Percentiles rank a stretch among this genome's conserved stretches.
These are phyloP conservation scores for Colletotrichum magnum DNA, from an alignment of 2,329 filamentous ascomycete species.

Conservation along the genomic window DNA sequence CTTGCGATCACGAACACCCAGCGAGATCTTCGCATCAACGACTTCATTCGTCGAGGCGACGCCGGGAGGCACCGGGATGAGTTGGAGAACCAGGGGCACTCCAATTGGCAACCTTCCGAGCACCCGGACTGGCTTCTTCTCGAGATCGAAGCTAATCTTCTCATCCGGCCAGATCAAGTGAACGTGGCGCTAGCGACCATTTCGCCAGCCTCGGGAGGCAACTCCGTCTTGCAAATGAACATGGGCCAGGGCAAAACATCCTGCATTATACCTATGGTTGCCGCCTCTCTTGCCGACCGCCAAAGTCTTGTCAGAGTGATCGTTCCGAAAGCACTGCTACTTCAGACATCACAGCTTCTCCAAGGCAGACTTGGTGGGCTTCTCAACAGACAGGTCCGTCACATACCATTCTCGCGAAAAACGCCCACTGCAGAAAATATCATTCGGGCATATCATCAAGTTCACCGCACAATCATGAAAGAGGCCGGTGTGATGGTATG, in stretches of 20 bases:
- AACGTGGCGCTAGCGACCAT: slow-evolving; percentile 74
- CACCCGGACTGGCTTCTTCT: slow-evolving; percentile 75
- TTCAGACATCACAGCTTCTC: slow-evolving; percentile 70
- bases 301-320: slow-evolving; percentile 65
- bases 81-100: slow-evolving; percentile 62
- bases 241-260: slow-evolving; percentile 77
- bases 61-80: slow-evolving; percentile 57
- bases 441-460: slow-evolving; percentile 54
- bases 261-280: slow-evolving; percentile 68
- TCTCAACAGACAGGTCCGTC: slow-evolving; percentile 65
- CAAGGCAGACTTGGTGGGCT: slow-evolving; percentile 69
- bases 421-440: slow-evolving; percentile 52
- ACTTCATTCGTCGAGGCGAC: slow-evolving; percentile 46
- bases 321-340: slow-evolving; percentile 69
- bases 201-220: slow-evolving; percentile 62
- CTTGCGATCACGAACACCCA: slow-evolving; percentile 61
- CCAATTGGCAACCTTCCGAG: slow-evolving; percentile 68
- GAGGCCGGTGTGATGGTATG: slow-evolving; percentile 69
- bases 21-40: slow-evolving; percentile 58
- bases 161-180: slow-evolving; percentile 74
- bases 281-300: slow-evolving; percentile 60
- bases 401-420: slow-evolving; percentile 71
- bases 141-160: slow-evolving; percentile 75
- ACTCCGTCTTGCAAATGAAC: slow-evolving; percentile 76
- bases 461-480: slow-evolving; percentile 56